A percentile compares a stretch with the other conserved stretches of the same genome.
Conservation (phyloP, 2,329 filamentous ascomycete genomes). For the Teratosphaeria gauchensis region DNA sequence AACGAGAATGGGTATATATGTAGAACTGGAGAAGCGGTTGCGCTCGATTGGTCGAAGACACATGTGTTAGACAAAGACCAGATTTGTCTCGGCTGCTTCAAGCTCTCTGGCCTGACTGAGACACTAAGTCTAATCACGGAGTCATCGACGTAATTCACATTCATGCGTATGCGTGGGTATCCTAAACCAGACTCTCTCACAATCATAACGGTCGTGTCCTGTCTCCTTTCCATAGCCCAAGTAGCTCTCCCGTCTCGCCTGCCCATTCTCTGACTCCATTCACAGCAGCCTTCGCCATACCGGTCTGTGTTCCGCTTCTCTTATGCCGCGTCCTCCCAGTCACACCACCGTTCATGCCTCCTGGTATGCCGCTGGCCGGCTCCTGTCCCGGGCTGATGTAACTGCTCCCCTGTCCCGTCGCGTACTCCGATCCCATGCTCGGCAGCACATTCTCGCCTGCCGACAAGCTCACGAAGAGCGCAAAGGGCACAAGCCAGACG, state of each 20-base stretch:
- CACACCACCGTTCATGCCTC: slow-evolving; percentile 35
- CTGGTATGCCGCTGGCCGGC: slow-evolving; percentile 24
- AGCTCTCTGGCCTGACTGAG: too few relatives aligned
- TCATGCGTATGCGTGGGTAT: not conserved
- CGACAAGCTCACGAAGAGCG: slow-evolving; percentile 86
- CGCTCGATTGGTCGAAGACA: too few relatives aligned
- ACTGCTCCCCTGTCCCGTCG: slow-evolving; percentile 47
- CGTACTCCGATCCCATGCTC: slow-evolving; percentile 73
- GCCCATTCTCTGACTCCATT: slow-evolving; percentile 56
- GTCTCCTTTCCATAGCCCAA: slow-evolving; percentile 54
- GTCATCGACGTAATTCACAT: not conserved
- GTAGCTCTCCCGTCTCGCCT: slow-evolving; percentile 49
- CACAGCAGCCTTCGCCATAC: slow-evolving; percentile 50
- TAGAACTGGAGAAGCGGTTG: too few relatives aligned
- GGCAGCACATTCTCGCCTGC: slow-evolving; percentile 92
- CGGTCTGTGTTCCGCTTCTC: slow-evolving; percentile 43
- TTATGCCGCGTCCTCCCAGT: slow-evolving; percentile 32
- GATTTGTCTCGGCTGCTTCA: too few relatives aligned
- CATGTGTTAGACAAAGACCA: too few relatives aligned
- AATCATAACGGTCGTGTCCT: slow-evolving; percentile 38
- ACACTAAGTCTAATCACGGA: too few relatives aligned
- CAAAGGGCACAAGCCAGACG: slow-evolving; percentile 93
- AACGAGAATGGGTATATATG: too few relatives aligned
- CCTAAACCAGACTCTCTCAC: not conserved
- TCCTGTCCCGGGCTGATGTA: slow-evolving; percentile 37